A percentile compares a stretch with the other conserved stretches of the same genome.
These are phyloP conservation scores for Pseudozyma tsukubaensis DNA, from an alignment of 1,284 basidiomycete genomes.

Conservation along the genomic window DNA sequence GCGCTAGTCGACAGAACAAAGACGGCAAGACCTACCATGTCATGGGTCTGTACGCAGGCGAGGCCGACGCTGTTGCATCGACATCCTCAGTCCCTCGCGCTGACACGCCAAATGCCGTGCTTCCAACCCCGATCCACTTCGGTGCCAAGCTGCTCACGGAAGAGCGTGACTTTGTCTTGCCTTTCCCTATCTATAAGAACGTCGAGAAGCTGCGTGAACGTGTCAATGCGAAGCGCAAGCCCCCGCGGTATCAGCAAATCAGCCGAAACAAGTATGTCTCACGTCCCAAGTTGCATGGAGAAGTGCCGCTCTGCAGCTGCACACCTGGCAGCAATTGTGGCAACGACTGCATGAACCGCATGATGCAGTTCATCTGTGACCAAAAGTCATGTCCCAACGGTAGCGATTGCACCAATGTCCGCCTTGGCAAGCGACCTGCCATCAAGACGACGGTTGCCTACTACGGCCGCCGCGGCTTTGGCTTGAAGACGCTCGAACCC, in stretches of 20 bases:
- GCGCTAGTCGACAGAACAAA: constrained; percentile 33
- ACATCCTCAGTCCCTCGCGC: constrained; percentile 11
- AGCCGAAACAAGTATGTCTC: constrained; percentile 54
- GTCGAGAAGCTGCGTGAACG: constrained; percentile 45
- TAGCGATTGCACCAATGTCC: constrained; percentile 58
- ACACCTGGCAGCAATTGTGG: constrained; percentile 50
- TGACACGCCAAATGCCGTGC: constrained; percentile 10
- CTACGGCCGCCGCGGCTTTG: constrained; percentile 61
- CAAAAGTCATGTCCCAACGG: constrained; percentile 61
- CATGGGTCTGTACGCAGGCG: constrained; percentile 43
- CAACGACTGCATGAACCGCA: constrained; percentile 61
- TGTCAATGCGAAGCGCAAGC: constrained; percentile 53
- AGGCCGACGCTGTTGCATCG: constrained; percentile 35
- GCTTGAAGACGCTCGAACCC: constrained; percentile 52
- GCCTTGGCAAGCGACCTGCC: constrained; percentile 54
- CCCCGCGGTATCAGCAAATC: constrained; percentile 57
- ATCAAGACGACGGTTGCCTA: constrained; percentile 50
- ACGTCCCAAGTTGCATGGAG: constrained; percentile 56
- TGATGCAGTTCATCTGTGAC: constrained; percentile 59
- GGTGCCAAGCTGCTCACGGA: constrained; percentile 48
- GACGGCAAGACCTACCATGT: constrained; percentile 34
- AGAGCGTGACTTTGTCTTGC: constrained; percentile 51
- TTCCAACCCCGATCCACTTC: constrained; percentile 48
- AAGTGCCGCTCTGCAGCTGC: constrained; percentile 58
- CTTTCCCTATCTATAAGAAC: constrained; percentile 38